A percentile compares a stretch with the other conserved stretches of the same genome.
phyloP scores from a whole-genome alignment of 805 yeast species.

The Candida tibetensis region DNA sequence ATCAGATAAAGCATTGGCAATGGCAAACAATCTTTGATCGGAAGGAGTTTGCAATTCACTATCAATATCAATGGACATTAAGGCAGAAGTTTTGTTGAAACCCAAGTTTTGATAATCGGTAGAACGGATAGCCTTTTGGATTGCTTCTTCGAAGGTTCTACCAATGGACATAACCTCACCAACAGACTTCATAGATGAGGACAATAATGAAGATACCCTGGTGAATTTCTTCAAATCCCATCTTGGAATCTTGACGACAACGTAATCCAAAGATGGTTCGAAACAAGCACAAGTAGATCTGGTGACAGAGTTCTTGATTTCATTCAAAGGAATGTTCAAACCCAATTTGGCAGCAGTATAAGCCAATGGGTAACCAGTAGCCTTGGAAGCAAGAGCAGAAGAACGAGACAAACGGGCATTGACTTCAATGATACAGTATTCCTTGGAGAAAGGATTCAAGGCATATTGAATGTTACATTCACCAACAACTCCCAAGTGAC shows the following conservation, averaged over 20 bases:
- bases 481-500: slow-evolving; percentile 98
- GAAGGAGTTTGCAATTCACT: slow-evolving; percentile 92
- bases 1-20: slow-evolving; percentile 87
- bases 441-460: slow-evolving; percentile 87
- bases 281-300: slow-evolving; percentile 93
- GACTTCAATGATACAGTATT: slow-evolving; percentile 96
- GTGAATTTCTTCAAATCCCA: slow-evolving; percentile 98
- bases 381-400: slow-evolving; percentile 98
- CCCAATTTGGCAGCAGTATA: slow-evolving; percentile 97
- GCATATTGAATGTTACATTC: slow-evolving; percentile 99
- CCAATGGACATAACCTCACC: slow-evolving; percentile 99
- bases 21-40: slow-evolving; percentile 94
- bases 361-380: slow-evolving; percentile 97
- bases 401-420: slow-evolving; percentile 97
- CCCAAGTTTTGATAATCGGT: slow-evolving; percentile 96
- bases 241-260: slow-evolving; percentile 96
- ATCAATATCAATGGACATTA: slow-evolving; percentile 90
- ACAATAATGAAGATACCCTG: slow-evolving; percentile 80
- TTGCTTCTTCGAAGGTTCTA: slow-evolving; percentile 95
- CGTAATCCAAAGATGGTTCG: slow-evolving; percentile 95
- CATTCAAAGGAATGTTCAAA: slow-evolving; percentile 85
- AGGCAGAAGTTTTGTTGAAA: slow-evolving; percentile 78
- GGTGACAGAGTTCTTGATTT: slow-evolving; percentile 90
- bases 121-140: slow-evolving; percentile 95
- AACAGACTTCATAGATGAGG: slow-evolving; percentile 96